Conservation (phyloP, 495 filamentous ascomycete species). For the Xylaria grammica region DNA sequence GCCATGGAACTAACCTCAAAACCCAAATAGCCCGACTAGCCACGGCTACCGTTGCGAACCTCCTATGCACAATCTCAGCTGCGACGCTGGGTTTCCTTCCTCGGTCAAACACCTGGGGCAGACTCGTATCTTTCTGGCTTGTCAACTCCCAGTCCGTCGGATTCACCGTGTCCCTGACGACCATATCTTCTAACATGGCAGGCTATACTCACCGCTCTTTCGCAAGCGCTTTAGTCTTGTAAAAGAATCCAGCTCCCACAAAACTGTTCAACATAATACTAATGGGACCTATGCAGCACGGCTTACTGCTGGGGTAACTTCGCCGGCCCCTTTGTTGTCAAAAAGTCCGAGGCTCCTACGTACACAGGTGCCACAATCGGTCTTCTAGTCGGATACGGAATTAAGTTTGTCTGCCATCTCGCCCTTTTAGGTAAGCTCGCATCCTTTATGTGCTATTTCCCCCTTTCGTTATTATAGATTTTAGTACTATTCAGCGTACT, state of each 20-base stretch:
- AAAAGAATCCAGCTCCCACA: background rate
- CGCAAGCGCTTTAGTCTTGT: conserved; percentile 23
- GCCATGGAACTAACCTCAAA: background rate
- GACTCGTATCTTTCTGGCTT: conserved; percentile 20
- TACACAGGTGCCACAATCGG: conserved; percentile 16
- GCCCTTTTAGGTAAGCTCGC: conserved; percentile 6
- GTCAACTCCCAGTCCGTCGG: conserved; percentile 20
- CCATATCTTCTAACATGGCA: conserved; percentile 22
- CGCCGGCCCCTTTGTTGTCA: conserved; percentile 20
- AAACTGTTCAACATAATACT: background rate
- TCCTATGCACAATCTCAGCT: conserved; percentile 27
- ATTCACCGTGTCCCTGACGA: conserved; percentile 18
- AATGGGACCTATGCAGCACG: background rate
- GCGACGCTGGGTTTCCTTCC: conserved; percentile 20
- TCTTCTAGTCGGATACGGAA: conserved; percentile 15
- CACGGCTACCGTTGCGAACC: conserved; percentile 27
- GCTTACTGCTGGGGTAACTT: conserved; percentile 25
- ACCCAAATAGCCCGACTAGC: conserved; percentile 22
- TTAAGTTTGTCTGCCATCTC: conserved; percentile 17
- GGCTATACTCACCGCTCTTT: conserved; percentile 22
- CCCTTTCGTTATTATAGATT: background rate
- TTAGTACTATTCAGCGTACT: background rate
- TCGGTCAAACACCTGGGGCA: conserved; percentile 20
- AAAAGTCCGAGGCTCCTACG: conserved; percentile 11
- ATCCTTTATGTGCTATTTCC: background rate